phyloP scores from a whole-genome alignment of 768 basidiomycete genomes.

The Tylopilus vinaceipallidus region DNA sequence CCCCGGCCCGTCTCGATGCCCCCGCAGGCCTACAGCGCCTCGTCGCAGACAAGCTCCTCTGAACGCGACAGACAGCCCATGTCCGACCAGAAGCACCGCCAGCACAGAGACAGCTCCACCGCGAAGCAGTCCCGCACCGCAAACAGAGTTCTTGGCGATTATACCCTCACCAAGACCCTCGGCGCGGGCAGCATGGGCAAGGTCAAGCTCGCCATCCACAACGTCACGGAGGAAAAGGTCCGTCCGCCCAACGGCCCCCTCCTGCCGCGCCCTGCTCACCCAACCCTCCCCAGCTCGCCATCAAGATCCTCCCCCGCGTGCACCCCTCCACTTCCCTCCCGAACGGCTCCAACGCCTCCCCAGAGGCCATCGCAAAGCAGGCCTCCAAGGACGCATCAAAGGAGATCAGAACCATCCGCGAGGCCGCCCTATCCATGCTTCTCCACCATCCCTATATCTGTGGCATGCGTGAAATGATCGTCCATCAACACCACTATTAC shows the following conservation, averaged over 20 bases:
- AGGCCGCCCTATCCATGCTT: conserved; percentile 92
- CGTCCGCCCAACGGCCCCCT: conserved; percentile 22
- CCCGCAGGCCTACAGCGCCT: conserved; percentile 49
- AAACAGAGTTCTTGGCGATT: conserved; percentile 80
- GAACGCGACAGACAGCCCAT: conserved; percentile 32
- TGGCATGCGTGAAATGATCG: conserved; percentile 98
- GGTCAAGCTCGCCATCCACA: conserved; percentile 93
- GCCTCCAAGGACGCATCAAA: conserved; percentile 91
- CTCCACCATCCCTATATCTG: conserved; percentile 99
- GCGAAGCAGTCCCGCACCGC: conserved; percentile 35
- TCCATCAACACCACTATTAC: conserved; percentile 98
- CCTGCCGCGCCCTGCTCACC: conserved; percentile 9
- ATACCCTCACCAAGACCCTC: conserved; percentile 93
- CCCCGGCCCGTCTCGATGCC: conserved; percentile 76
- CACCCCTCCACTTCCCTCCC: conserved; percentile 55
- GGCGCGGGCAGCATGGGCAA: conserved; percentile 99
- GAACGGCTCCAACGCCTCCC: conserved; percentile 44
- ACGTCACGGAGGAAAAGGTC: conserved; percentile 89
- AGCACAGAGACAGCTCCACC: conserved; percentile 32
- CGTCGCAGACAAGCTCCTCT: conserved; percentile 31
- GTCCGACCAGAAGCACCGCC: conserved; percentile 29
- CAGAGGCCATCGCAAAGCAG: conserved; percentile 69
- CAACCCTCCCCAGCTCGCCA: conserved; percentile 67
- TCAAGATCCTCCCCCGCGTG: conserved; percentile 95
- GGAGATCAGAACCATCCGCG: conserved; percentile 93